A percentile compares a stretch with the other conserved stretches of the same genome.
phyloP scores from a whole-genome alignment of 805 yeast genomes.

The Wickerhamomyces sydowiorum region DNA sequence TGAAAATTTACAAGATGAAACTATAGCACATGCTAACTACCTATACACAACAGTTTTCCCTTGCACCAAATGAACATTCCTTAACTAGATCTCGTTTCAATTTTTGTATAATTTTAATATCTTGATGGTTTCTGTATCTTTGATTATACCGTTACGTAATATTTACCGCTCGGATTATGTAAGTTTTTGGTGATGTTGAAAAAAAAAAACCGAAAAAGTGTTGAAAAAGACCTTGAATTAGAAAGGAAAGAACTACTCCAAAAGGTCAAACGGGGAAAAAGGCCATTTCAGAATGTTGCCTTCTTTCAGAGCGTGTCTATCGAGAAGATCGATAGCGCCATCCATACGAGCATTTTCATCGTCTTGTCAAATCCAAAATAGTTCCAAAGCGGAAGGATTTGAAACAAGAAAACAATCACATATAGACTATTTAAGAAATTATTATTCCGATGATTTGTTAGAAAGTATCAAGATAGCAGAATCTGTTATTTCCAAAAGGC shows the following conservation, averaged over 20 bases:
- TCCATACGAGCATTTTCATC: background rate
- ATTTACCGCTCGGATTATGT: no score
- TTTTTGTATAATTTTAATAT: no score
- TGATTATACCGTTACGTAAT: no score
- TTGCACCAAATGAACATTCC: background rate
- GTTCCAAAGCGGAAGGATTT: background rate
- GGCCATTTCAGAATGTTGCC: background rate
- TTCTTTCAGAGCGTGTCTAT: background rate
- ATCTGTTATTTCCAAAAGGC: conserved; percentile 60
- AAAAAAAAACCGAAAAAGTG: background rate
- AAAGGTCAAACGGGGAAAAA: background rate
- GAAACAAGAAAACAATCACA: conserved; percentile 19
- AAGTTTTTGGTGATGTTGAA: background rate
- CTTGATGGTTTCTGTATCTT: no score
- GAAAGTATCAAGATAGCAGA: conserved; percentile 82
- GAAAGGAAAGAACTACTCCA: background rate
- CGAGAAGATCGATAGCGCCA: background rate
- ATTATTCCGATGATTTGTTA: conserved; percentile 76
- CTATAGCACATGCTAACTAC: background rate
- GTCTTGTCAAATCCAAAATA: background rate
- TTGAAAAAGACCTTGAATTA: background rate
- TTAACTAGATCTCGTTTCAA: no score
- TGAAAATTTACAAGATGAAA: background rate
- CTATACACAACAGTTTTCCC: no score
- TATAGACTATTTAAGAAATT: conserved; percentile 47